Percentiles rank a stretch among this genome's conserved stretches.
These are phyloP conservation scores for Cladosporium austrohemisphaericum DNA, from an alignment of 2,329 filamentous ascomycete genomes.

Conservation along the genomic window DNA sequence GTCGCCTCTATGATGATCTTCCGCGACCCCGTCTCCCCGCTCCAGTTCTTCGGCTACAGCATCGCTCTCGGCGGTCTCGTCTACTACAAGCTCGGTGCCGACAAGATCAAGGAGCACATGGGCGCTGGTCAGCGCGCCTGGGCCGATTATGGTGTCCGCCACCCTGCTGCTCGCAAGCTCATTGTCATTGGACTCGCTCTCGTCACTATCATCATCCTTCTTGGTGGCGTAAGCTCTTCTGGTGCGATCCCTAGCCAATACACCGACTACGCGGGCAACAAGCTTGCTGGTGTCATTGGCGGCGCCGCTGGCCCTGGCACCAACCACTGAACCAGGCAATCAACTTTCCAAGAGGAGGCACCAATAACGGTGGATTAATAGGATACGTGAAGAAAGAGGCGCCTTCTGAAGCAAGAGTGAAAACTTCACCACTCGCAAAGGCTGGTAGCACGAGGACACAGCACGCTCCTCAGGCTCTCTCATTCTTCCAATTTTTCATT, in stretches of 20 bases:
- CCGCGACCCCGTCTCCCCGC: constrained; percentile 67
- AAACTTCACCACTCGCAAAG: too few species aligned
- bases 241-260: constrained; percentile 23
- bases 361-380: too few species aligned
- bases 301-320: not conserved
- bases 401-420: too few species aligned
- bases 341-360: too few species aligned
- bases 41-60: constrained; percentile 80
- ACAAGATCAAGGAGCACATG: constrained; percentile 77
- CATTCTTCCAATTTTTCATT: too few species aligned
- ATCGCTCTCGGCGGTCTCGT: constrained; percentile 75
- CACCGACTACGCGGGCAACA: constrained; percentile 10
- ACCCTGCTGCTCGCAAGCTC: constrained; percentile 74
- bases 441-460: too few species aligned
- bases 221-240: constrained; percentile 47
- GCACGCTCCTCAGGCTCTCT: too few species aligned
- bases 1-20: constrained; percentile 76
- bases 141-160: constrained; percentile 77
- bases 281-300: constrained; percentile 6
- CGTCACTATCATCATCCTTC: constrained; percentile 64
- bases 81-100: constrained; percentile 81
- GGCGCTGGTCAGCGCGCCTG: constrained; percentile 70
- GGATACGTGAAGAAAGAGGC: too few species aligned
- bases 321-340: not conserved
- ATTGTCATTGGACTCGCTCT: constrained; percentile 64